phyloP scores from a whole-genome alignment of 1,139 yeast species.

The Protomyces inundatus region DNA sequence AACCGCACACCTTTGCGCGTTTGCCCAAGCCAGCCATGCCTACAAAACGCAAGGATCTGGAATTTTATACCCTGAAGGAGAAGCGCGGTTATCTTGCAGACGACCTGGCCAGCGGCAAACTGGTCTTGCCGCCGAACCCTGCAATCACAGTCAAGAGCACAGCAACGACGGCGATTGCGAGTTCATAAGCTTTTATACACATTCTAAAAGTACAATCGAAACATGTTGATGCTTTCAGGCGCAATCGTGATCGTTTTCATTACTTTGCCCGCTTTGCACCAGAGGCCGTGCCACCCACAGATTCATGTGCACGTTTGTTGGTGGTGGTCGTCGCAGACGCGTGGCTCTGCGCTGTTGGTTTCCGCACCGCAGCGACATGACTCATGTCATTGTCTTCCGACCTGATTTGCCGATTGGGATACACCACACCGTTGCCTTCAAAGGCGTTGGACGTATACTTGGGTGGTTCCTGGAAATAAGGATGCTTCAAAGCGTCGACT shows the following conservation, averaged over 20 bases:
- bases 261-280: not conserved
- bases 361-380: not conserved
- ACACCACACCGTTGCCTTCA: conserved; percentile 8
- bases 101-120: conserved; percentile 25
- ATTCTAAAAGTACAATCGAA: not conserved
- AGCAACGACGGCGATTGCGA: not conserved
- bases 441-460: conserved; percentile 39
- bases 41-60: conserved; percentile 70
- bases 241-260: not conserved
- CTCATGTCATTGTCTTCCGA: conserved; percentile 25
- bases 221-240: not conserved
- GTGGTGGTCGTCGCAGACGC: not conserved
- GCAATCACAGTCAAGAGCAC: not conserved
- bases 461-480: conserved; percentile 76
- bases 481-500: conserved; percentile 72
- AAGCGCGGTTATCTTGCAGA: conserved; percentile 67
- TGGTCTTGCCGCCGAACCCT: not conserved
- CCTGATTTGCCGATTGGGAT: conserved; percentile 23
- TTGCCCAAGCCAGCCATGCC: conserved; percentile 68
- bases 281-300: not conserved
- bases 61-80: conserved; percentile 64
- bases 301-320: not conserved
- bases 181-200: too few species aligned
- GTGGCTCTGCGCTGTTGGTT: not conserved
- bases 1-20: conserved; percentile 74